Evolutionary conservation across 805 yeast genomes (phyloP).

Genomic region (Nakazawaea sp.): DNA sequence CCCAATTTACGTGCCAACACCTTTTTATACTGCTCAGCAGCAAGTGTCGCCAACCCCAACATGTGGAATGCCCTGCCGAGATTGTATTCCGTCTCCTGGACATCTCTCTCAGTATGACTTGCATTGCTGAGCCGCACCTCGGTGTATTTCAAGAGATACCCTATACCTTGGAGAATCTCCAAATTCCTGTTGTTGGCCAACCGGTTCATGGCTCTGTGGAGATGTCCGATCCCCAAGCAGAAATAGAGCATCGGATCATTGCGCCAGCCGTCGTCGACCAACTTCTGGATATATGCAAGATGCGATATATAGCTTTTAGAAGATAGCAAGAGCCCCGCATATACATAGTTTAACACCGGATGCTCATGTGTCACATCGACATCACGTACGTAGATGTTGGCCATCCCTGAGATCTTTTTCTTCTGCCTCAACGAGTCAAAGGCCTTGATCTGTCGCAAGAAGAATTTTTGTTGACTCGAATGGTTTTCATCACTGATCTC

Average conservation of each 20-base stretch:
- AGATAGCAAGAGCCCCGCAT: slow-evolving; percentile 73
- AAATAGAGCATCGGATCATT: slow-evolving; percentile 77
- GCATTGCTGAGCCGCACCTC: slow-evolving; percentile 37
- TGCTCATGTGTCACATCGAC: slow-evolving; percentile 48
- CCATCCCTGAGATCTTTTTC: slow-evolving; percentile 67
- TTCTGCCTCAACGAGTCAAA: slow-evolving; percentile 61
- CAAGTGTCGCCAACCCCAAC: slow-evolving; percentile 69
- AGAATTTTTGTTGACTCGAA: slow-evolving; percentile 83
- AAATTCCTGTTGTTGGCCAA: slow-evolving; percentile 79
- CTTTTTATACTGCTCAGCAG: slow-evolving; percentile 64
- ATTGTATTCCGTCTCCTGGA: slow-evolving; percentile 77
- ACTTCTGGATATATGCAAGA: slow-evolving; percentile 66
- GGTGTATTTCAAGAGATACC: slow-evolving; percentile 68
- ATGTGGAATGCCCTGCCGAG: slow-evolving; percentile 81
- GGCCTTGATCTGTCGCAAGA: slow-evolving; percentile 85
- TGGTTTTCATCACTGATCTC: slow-evolving; percentile 56
- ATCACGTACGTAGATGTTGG: slow-evolving; percentile 56
- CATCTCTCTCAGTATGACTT: slow-evolving; percentile 35
- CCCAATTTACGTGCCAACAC: slow-evolving; percentile 36
- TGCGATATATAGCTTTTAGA: slow-evolving; percentile 82
- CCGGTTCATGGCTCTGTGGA: slow-evolving; percentile 90
- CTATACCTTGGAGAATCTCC: slow-evolving; percentile 82
- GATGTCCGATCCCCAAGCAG: slow-evolving; percentile 68
- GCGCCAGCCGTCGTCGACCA: slow-evolving; percentile 52
- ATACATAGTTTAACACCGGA: slow-evolving; percentile 54